A percentile compares a stretch with the other conserved stretches of the same genome.
These are phyloP conservation scores for Eleusine coracana DNA, from an alignment of 176 grass and related monocot genomes.

Conservation along the genomic window DNA sequence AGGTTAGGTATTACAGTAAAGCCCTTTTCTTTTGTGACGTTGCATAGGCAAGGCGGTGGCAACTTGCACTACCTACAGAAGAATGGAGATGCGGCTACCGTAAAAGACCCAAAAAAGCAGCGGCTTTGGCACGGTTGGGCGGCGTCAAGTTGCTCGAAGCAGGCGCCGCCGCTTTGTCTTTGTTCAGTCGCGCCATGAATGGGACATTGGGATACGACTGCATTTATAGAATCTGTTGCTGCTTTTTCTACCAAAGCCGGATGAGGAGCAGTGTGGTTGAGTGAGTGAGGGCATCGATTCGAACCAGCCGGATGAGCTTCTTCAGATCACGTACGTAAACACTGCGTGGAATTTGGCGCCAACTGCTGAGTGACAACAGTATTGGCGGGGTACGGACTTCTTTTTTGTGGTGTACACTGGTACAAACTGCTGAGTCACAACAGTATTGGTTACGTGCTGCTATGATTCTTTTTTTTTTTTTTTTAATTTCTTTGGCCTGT, in stretches of 20 bases:
- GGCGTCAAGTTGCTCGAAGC: slow-evolving; percentile 15
- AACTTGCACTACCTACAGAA: neutral
- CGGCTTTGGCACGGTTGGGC: neutral
- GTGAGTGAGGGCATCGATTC: no score
- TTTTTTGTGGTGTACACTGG: no score
- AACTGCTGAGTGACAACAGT: no score
- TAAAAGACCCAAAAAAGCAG: neutral
- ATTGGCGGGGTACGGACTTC: no score
- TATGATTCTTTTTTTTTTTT: no score
- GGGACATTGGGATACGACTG: neutral
- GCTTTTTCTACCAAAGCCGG: neutral
- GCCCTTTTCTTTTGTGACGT: neutral
- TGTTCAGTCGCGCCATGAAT: slow-evolving; percentile 8
- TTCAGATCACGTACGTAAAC: no score
- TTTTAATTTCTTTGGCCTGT: no score
- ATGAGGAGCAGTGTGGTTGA: no score
- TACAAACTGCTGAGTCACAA: no score
- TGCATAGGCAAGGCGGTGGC: neutral
- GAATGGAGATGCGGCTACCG: slow-evolving; percentile 2
- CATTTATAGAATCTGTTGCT: slow-evolving; percentile 10
- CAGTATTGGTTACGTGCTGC: no score
- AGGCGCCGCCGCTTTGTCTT: slow-evolving; percentile 15
- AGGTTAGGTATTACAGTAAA: neutral
- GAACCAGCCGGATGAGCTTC: no score
- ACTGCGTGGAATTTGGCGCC: no score